Conservation (phyloP, 169 alveolate genomes). For the Plasmodium billcollinsi region DNA sequence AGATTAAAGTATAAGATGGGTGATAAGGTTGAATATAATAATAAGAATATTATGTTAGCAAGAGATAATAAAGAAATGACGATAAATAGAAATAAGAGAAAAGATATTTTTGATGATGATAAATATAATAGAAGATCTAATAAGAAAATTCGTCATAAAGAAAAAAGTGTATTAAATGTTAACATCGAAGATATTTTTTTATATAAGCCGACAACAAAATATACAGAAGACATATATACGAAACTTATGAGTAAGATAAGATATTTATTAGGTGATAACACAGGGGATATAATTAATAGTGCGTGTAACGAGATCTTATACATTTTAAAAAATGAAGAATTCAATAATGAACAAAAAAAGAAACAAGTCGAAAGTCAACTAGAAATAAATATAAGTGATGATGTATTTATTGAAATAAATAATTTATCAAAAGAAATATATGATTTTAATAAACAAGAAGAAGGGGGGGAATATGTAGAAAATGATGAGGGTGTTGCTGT, state of each 20-base stretch:
- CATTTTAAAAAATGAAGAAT: constrained; percentile 89
- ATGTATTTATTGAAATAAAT: constrained; percentile 18
- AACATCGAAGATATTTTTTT: constrained; percentile 88
- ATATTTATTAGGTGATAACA: constrained; percentile 93
- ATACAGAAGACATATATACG: constrained; percentile 92
- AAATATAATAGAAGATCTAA: background rate
- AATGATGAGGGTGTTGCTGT: constrained; percentile 84
- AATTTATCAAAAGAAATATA: constrained; percentile 67
- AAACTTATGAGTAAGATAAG: constrained; percentile 90
- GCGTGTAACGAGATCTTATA: constrained; percentile 95
- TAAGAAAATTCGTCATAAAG: constrained; percentile 73
- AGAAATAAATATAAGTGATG: constrained; percentile 76
- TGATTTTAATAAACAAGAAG: constrained; percentile 81
- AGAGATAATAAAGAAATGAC: constrained; percentile 11
- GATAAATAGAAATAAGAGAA: constrained; percentile 22
- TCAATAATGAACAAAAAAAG: constrained; percentile 87
- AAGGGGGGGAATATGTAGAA: constrained; percentile 78
- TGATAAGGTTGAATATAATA: constrained; percentile 89
- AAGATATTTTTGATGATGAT: constrained; percentile 78
- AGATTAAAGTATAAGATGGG: constrained; percentile 94
- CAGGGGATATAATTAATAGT: constrained; percentile 92
- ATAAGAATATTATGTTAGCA: constrained; percentile 23
- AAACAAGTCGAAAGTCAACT: constrained; percentile 85
- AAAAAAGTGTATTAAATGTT: constrained; percentile 89
- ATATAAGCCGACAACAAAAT: constrained; percentile 94